Conservation (phyloP, 345 rosid genomes). For the Lumnitzera littorea region DNA sequence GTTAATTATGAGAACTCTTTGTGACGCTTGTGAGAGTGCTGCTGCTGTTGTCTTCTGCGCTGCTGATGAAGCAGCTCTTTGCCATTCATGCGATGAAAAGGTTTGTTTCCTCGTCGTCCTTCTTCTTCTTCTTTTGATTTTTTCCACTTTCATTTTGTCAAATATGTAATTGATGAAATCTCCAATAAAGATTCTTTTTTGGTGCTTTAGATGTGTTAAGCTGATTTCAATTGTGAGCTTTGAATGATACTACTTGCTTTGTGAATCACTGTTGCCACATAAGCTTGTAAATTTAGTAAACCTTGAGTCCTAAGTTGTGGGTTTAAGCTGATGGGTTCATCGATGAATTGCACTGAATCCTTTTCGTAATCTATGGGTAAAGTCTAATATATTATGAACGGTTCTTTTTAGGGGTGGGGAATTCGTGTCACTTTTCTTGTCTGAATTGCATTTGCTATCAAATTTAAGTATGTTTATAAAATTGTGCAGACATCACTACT, state of each 20-base stretch:
- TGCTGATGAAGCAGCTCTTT: constrained; percentile 85
- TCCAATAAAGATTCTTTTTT: not conserved
- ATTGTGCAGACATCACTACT: too few relatives aligned
- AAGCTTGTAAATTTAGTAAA: too few relatives aligned
- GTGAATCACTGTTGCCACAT: too few relatives aligned
- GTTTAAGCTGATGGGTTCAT: not conserved
- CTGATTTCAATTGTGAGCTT: not conserved
- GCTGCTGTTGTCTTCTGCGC: constrained; percentile 87
- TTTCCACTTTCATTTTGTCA: not conserved
- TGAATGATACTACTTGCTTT: too few relatives aligned
- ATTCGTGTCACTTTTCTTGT: too few relatives aligned
- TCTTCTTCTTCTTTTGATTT: not conserved
- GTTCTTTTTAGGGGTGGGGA: too few relatives aligned
- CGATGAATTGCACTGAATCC: too few relatives aligned
- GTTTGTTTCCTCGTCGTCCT: constrained; percentile 16
- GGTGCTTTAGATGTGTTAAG: not conserved
- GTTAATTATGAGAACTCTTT: constrained; percentile 58
- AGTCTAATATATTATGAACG: too few relatives aligned
- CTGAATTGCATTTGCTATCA: too few relatives aligned
- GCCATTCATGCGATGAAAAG: constrained; percentile 71
- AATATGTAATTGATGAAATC: not conserved
- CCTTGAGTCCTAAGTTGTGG: too few relatives aligned
- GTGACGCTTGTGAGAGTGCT: constrained; percentile 86
- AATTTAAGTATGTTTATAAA: too few relatives aligned
- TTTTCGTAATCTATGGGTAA: too few relatives aligned